phyloP scores from a whole-genome alignment of 345 rosid genomes.

The Lepidium didymum region DNA sequence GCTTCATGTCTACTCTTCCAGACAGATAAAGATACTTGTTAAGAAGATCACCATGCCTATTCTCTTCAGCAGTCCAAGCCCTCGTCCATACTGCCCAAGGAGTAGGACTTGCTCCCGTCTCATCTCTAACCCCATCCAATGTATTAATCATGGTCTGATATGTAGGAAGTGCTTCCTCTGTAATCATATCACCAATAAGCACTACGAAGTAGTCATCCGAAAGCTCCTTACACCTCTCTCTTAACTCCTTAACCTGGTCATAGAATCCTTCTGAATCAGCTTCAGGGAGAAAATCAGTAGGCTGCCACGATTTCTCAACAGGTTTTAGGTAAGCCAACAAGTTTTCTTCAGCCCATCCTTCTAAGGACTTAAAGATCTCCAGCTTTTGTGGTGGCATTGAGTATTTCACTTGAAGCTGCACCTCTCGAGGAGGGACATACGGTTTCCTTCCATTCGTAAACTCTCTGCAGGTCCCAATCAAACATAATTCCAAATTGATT shows the following conservation, averaged over 20 bases:
- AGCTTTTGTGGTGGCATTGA: slow-evolving; percentile 55
- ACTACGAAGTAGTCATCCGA: slow-evolving; percentile 33
- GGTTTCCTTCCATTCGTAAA: slow-evolving; percentile 37
- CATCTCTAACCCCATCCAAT: slow-evolving; percentile 38
- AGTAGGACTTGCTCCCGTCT: slow-evolving; percentile 31
- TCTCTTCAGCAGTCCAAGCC: slow-evolving; percentile 63
- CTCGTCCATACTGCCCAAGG: slow-evolving; percentile 54
- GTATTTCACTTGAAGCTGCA: slow-evolving; percentile 27
- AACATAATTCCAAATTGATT: neutral
- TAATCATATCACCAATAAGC: slow-evolving; percentile 45
- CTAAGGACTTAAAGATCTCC: slow-evolving; percentile 53
- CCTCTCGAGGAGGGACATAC: slow-evolving; percentile 20
- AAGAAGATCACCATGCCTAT: slow-evolving; percentile 57
- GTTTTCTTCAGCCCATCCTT: slow-evolving; percentile 37
- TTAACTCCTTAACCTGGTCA: slow-evolving; percentile 51
- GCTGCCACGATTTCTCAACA: slow-evolving; percentile 64
- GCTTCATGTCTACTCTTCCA: slow-evolving; percentile 54
- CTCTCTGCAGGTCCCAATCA: slow-evolving; percentile 34
- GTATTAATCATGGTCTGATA: slow-evolving; percentile 78
- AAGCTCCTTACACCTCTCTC: slow-evolving; percentile 38
- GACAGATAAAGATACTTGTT: slow-evolving; percentile 53
- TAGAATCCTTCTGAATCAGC: slow-evolving; percentile 46
- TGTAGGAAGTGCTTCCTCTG: slow-evolving; percentile 84
- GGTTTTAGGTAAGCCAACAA: slow-evolving; percentile 45
- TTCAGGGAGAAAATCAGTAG: slow-evolving; percentile 54